phyloP scores from a whole-genome alignment of 495 filamentous ascomycete genomes.

The Bacidia gigantensis region DNA sequence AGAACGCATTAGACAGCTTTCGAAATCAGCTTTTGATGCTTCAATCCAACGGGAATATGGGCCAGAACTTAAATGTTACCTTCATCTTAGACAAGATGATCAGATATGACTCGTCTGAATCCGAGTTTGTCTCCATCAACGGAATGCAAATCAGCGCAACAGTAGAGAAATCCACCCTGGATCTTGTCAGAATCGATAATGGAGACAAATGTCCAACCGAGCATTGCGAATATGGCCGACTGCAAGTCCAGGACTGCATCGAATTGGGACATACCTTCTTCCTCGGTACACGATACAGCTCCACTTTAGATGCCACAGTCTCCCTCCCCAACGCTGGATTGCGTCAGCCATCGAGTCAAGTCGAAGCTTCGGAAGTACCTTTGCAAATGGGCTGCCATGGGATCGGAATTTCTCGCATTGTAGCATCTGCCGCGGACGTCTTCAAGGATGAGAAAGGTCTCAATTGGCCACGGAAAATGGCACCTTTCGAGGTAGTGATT shows the following conservation, averaged over 20 bases:
- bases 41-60: background rate
- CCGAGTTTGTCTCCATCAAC: background rate
- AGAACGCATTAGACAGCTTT: background rate
- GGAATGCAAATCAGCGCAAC: background rate
- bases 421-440: conserved; percentile 67
- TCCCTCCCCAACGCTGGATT: conserved; percentile 15
- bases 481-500: conserved; percentile 71
- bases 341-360: background rate
- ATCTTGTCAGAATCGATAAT: conserved; percentile 47
- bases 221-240: conserved; percentile 44
- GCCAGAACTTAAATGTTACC: background rate
- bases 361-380: conserved; percentile 19
- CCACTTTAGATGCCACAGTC: conserved; percentile 52
- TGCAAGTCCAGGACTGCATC: conserved; percentile 59
- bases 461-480: conserved; percentile 77
- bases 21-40: background rate
- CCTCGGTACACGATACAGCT: conserved; percentile 77
- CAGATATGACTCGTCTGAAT: background rate
- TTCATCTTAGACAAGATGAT: conserved; percentile 6
- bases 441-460: conserved; percentile 62
- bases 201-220: conserved; percentile 57
- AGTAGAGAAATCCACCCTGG: conserved; percentile 22
- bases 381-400: conserved; percentile 95
- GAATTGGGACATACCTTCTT: conserved; percentile 94
- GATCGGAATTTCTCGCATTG: conserved; percentile 83